These are phyloP conservation scores for Musa beccarii DNA, from an alignment of 176 grass and related monocot genomes.

Conservation along the genomic window DNA sequence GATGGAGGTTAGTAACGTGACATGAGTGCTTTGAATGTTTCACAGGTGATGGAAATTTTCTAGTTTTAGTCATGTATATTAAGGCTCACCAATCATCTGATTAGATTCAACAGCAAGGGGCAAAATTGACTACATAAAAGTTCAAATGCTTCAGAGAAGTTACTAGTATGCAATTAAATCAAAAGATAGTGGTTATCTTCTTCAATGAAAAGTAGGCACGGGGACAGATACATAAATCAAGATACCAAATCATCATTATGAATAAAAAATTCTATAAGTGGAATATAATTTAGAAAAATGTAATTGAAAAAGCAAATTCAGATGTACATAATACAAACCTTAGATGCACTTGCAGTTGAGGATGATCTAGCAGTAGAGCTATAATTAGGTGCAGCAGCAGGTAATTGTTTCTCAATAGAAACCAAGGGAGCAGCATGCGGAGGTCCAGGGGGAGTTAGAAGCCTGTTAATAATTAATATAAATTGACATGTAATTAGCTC, in stretches of 20 bases:
- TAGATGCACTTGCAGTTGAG: conserved; percentile 74
- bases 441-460: conserved; percentile 78
- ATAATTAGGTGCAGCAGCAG: conserved; percentile 43
- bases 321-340: conserved; percentile 23
- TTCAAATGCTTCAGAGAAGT: background rate
- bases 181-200: background rate
- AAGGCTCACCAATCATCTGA: background rate
- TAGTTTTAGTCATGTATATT: background rate
- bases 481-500: background rate
- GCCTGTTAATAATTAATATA: conserved; percentile 39
- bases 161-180: background rate
- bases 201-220: too few species aligned
- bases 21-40: background rate
- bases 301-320: background rate
- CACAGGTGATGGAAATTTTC: background rate
- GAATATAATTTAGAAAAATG: background rate
- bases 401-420: conserved; percentile 40
- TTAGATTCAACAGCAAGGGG: background rate
- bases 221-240: background rate
- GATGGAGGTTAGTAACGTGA: too few species aligned
- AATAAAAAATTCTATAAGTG: background rate
- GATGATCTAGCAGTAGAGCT: conserved; percentile 38
- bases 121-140: background rate
- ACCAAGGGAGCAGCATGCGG: conserved; percentile 43
- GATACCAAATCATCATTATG: background rate